Conservation (phyloP, 2,329 filamentous ascomycete genomes). For the Scorias spongiosa region DNA sequence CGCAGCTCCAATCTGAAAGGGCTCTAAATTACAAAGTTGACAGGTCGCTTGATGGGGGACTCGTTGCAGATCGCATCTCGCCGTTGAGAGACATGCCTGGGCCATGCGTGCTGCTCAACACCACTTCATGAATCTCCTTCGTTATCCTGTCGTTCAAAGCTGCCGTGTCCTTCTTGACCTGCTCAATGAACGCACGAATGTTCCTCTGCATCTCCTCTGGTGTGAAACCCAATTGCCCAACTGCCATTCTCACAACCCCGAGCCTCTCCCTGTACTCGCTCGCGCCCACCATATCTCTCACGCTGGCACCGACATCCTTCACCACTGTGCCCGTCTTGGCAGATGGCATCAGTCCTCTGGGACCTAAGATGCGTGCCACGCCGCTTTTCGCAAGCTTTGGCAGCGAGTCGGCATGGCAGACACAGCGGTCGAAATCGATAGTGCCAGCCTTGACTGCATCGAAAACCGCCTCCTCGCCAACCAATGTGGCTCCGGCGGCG, state of each 20-base stretch:
- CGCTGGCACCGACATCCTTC: constrained; percentile 56
- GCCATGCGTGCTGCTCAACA: constrained; percentile 74
- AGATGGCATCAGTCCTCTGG: constrained; percentile 84
- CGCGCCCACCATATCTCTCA: constrained; percentile 70
- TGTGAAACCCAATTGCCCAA: constrained; percentile 80
- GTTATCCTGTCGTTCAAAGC: constrained; percentile 46
- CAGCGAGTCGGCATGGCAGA: constrained; percentile 70
- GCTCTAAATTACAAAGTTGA: constrained; percentile 1
- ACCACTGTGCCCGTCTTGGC: constrained; percentile 80
- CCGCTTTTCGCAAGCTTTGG: constrained; percentile 66
- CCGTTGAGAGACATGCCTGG: constrained; percentile 81
- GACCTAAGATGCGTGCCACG: constrained; percentile 69
- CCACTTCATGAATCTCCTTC: constrained; percentile 61
- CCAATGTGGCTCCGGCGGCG: constrained; percentile 63
- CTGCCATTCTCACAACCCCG: constrained; percentile 74
- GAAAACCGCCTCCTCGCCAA: constrained; percentile 78
- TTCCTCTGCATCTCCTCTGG: constrained; percentile 77
- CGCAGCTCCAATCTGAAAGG: neutral
- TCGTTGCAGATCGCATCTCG: constrained; percentile 34
- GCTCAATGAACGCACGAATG: constrained; percentile 58
- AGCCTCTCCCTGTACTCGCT: constrained; percentile 74
- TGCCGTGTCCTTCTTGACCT: constrained; percentile 63
- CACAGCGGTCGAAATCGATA: constrained; percentile 75
- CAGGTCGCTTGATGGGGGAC: neutral
- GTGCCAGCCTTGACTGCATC: constrained; percentile 58